Conservation (phyloP, 768 basidiomycete genomes). For the Fomitopsis serialis region DNA sequence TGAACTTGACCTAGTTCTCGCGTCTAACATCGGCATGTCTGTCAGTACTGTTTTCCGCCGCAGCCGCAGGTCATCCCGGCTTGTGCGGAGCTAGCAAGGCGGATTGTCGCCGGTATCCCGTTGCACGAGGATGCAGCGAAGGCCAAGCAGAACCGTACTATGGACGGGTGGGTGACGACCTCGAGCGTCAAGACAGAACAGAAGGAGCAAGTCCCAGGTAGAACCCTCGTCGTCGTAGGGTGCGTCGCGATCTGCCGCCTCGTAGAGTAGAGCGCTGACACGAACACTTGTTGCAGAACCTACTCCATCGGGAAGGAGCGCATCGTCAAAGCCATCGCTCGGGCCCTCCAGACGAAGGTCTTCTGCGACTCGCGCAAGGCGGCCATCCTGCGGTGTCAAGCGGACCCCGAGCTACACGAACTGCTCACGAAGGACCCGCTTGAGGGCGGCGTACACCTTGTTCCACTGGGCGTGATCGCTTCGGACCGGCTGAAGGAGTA, state of each 20-base stretch:
- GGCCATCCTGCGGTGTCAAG: slow-evolving; percentile 77
- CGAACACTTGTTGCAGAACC: slow-evolving; percentile 46
- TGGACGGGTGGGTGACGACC: slow-evolving; percentile 50
- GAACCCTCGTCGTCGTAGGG: slow-evolving; percentile 68
- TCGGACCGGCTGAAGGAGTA: slow-evolving; percentile 77
- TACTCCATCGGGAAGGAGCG: slow-evolving; percentile 98
- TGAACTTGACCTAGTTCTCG: background rate
- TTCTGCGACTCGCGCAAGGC: slow-evolving; percentile 87
- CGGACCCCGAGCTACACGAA: slow-evolving; percentile 74
- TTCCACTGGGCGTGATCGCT: slow-evolving; percentile 71
- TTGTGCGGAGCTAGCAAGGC: slow-evolving; percentile 76
- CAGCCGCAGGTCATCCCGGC: slow-evolving; percentile 93
- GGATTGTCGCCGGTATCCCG: slow-evolving; percentile 42
- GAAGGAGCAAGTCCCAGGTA: slow-evolving; percentile 31
- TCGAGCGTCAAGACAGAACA: slow-evolving; percentile 16
- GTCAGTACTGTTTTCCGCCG: slow-evolving; percentile 88
- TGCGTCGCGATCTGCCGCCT: slow-evolving; percentile 24
- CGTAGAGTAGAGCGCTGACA: background rate
- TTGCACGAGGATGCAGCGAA: slow-evolving; percentile 22
- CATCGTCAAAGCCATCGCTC: slow-evolving; percentile 92
- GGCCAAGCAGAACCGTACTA: slow-evolving; percentile 23
- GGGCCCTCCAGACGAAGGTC: slow-evolving; percentile 73
- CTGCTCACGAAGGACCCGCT: slow-evolving; percentile 74
- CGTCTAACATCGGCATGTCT: slow-evolving; percentile 4
- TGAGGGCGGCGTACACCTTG: slow-evolving; percentile 77